Conservation (phyloP, 202 grass and related monocot species). For the Panicum virgatum region DNA sequence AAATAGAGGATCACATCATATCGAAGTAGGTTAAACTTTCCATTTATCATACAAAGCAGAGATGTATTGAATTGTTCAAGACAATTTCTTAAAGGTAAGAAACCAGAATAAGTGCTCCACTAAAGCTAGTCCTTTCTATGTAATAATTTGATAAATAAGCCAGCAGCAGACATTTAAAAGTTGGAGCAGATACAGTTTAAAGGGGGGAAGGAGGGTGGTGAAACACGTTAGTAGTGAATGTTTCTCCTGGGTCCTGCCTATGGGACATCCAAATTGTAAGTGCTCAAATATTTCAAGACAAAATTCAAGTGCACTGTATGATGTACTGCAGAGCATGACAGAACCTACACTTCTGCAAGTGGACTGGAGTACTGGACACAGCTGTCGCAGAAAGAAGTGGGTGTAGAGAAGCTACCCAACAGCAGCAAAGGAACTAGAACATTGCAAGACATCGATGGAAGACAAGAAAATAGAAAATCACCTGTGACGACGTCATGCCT, state of each 20-base stretch:
- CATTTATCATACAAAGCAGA: neutral
- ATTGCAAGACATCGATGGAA: neutral
- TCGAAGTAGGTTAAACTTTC: conserved; percentile 26
- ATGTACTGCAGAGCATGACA: conserved; percentile 2
- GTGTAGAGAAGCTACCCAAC: neutral
- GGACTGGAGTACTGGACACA: neutral
- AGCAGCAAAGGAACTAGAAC: neutral
- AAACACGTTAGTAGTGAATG: neutral
- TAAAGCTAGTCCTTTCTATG: conserved; percentile 17
- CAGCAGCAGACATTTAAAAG: too few species aligned
- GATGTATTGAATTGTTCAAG: conserved; percentile 1
- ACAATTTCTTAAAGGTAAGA: conserved; percentile 10
- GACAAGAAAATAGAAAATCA: conserved; percentile 36
- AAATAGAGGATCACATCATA: conserved; percentile 50
- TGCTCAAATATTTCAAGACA: neutral
- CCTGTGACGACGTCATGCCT: conserved; percentile 60
- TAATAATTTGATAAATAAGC: neutral
- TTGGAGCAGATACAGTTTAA: neutral
- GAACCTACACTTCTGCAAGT: conserved; percentile 15
- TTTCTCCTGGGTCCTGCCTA: neutral
- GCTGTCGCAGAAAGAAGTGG: neutral
- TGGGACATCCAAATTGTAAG: neutral
- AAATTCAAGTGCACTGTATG: neutral
- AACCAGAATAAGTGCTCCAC: neutral
- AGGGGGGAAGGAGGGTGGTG: neutral